Conservation (phyloP, 2,329 filamentous ascomycete genomes). For the Botryotinia calthae region DNA sequence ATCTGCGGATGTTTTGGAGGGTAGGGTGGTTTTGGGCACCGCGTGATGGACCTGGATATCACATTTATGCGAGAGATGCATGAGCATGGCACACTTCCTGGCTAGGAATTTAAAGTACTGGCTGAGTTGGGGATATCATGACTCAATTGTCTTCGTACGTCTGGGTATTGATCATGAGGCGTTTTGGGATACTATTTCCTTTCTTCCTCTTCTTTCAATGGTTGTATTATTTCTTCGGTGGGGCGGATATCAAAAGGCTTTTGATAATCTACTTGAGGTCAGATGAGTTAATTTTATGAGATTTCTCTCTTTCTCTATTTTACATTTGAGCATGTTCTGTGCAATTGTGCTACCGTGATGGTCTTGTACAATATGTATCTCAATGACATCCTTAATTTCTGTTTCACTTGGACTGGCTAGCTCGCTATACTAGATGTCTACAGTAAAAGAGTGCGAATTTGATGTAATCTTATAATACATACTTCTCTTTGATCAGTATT, state of each 20-base stretch:
- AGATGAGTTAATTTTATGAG: not conserved
- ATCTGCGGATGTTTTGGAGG: not conserved
- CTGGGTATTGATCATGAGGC: conserved; percentile 8
- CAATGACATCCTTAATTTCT: not conserved
- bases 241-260: not conserved
- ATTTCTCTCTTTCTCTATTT: not conserved
- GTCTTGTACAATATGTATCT: not conserved
- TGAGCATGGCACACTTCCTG: conserved; percentile 4
- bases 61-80: not conserved
- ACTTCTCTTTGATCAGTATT: not conserved
- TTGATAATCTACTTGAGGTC: not conserved
- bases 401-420: not conserved
- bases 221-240: not conserved
- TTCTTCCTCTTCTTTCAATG: not conserved
- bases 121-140: conserved; percentile 4
- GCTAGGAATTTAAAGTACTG: not conserved
- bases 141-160: not conserved
- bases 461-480: not conserved
- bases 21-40: conserved; percentile 10
- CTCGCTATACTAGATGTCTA: too few species aligned
- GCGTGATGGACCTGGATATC: conserved; percentile 20
- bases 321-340: not conserved
- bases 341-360: not conserved
- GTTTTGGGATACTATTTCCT: conserved; percentile 37
- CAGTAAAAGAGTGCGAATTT: not conserved